A percentile compares a stretch with the other conserved stretches of the same genome.
These are phyloP conservation scores for Macrotyloma uniflorum DNA, from an alignment of 306 rosid species.

Conservation along the genomic window DNA sequence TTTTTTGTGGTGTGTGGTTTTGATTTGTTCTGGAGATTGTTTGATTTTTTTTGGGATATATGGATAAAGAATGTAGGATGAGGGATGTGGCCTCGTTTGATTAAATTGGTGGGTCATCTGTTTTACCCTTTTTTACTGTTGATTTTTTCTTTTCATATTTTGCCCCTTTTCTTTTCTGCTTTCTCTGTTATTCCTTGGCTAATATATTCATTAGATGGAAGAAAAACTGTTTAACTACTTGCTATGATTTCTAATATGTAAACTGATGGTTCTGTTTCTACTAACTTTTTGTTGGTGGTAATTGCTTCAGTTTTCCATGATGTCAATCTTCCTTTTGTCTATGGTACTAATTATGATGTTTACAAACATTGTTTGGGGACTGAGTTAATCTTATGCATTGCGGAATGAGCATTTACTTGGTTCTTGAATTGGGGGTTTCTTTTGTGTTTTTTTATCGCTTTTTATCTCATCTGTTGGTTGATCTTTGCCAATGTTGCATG, in stretches of 20 bases:
- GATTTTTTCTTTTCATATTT: background rate
- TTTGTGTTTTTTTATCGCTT: background rate
- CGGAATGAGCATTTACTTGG: conserved; percentile 27
- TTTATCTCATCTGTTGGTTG: conserved; percentile 14
- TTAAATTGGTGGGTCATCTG: conserved; percentile 55
- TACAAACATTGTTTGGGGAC: conserved; percentile 20
- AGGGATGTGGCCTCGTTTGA: conserved; percentile 50
- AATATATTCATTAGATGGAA: conserved; percentile 21
- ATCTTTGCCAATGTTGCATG: conserved; percentile 27
- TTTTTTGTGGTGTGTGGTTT: conserved; percentile 18
- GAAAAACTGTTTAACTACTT: conserved; percentile 23
- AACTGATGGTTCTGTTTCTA: conserved; percentile 33
- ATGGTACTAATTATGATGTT: conserved; percentile 20
- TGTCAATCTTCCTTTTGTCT: conserved; percentile 15
- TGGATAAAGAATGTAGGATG: conserved; percentile 33
- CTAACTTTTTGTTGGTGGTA: background rate
- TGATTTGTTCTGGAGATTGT: conserved; percentile 18
- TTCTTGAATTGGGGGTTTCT: conserved; percentile 17
- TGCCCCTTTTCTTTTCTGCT: background rate
- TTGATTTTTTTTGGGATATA: conserved; percentile 25
- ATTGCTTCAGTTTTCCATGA: conserved; percentile 29
- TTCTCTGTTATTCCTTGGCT: conserved; percentile 20
- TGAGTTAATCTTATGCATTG: conserved; percentile 12
- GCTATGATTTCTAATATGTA: conserved; percentile 31
- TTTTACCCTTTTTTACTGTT: conserved; percentile 33